phyloP scores from a whole-genome alignment of 352 stramenopile species.

The Plasmopara viticola region DNA sequence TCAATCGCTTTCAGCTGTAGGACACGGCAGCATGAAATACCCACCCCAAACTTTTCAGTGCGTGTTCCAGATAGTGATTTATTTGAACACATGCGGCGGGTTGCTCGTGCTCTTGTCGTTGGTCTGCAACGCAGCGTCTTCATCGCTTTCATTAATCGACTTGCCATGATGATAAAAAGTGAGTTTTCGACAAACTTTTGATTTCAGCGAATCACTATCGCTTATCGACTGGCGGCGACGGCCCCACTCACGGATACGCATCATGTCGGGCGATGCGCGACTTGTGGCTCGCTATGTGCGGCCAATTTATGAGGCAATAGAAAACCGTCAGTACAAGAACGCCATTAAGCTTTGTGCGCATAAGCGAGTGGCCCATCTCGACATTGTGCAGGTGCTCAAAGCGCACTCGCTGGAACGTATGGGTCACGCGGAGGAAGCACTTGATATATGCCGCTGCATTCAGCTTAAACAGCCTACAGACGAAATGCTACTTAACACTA shows the following conservation, averaged over 20 bases:
- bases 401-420: constrained; percentile 80
- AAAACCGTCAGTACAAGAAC: constrained; percentile 70
- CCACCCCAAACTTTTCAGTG: constrained; percentile 66
- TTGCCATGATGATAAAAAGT: constrained; percentile 25
- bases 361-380: constrained; percentile 70
- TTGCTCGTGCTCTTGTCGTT: not conserved
- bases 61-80: constrained; percentile 12
- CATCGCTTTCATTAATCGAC: constrained; percentile 17
- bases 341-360: constrained; percentile 77
- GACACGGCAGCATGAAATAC: constrained; percentile 5
- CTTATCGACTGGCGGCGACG: constrained; percentile 1
- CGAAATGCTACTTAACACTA: constrained; percentile 80
- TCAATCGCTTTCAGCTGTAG: no score
- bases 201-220: constrained; percentile 15
- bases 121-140: constrained; percentile 16
- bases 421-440: constrained; percentile 57
- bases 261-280: constrained; percentile 52
- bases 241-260: constrained; percentile 3
- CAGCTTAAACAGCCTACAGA: constrained; percentile 65
- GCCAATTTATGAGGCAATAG: constrained; percentile 84
- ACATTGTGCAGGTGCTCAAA: constrained; percentile 81
- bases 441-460: constrained; percentile 60
- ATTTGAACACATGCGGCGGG: constrained; percentile 38
- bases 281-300: constrained; percentile 70
- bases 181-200: not conserved